These are phyloP conservation scores for Ogataea hybrid DNA, from an alignment of 1,139 yeast species.

Conservation along the genomic window DNA sequence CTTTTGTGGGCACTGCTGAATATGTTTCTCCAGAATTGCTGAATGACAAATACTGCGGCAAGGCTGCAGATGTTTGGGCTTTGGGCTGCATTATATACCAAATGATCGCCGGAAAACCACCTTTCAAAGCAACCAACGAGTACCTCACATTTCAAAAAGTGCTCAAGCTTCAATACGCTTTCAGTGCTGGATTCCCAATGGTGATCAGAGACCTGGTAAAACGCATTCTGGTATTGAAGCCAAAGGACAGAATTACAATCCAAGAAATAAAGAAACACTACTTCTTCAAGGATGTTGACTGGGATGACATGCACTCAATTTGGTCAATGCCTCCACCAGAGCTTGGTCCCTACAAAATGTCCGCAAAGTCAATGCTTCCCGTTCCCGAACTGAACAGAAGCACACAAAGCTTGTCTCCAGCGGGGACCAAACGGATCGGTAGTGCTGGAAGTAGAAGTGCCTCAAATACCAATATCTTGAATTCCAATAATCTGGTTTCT, in stretches of 20 bases:
- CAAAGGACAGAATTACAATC: conserved; percentile 63
- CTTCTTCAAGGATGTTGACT: conserved; percentile 67
- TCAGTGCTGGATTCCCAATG: conserved; percentile 74
- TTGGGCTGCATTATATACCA: conserved; percentile 92
- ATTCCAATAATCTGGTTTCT: not conserved
- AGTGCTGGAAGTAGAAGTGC: conserved; percentile 11
- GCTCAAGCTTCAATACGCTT: conserved; percentile 76
- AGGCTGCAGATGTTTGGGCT: conserved; percentile 94
- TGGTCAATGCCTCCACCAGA: conserved; percentile 79
- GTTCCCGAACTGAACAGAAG: conserved; percentile 42
- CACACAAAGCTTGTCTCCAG: conserved; percentile 9
- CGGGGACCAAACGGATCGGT: not conserved
- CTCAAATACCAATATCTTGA: conserved; percentile 14
- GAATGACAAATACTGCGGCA: conserved; percentile 79
- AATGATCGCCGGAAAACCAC: conserved; percentile 92
- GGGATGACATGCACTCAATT: conserved; percentile 59
- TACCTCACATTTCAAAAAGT: conserved; percentile 93
- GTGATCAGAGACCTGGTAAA: conserved; percentile 72
- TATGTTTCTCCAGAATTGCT: conserved; percentile 93
- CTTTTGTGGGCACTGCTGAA: conserved; percentile 73
- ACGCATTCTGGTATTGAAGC: conserved; percentile 59
- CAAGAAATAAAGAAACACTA: conserved; percentile 67
- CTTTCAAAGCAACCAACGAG: conserved; percentile 95
- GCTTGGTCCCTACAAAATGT: conserved; percentile 68
- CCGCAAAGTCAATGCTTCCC: conserved; percentile 57